A percentile compares a stretch with the other conserved stretches of the same genome.
phyloP scores from a whole-genome alignment of 129 eudicot species.

The Helianthus tuberosus region DNA sequence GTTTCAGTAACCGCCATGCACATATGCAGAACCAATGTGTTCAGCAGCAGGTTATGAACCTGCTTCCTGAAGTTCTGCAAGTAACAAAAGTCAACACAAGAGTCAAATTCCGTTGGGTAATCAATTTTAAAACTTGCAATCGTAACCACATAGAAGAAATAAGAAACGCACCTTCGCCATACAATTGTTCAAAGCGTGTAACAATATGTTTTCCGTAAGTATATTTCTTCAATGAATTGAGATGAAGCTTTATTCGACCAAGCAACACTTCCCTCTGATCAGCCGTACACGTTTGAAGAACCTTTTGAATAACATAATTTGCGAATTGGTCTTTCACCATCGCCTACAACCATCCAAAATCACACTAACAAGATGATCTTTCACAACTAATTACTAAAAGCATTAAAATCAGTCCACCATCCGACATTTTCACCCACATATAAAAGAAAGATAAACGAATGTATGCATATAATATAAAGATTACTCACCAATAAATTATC shows the following conservation, averaged over 20 bases:
- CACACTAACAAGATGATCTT: slow-evolving; percentile 15
- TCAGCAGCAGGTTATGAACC: slow-evolving; percentile 30
- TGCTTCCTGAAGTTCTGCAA: slow-evolving; percentile 40
- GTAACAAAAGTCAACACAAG: slow-evolving; percentile 6
- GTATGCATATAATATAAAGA: neutral
- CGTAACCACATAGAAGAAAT: neutral
- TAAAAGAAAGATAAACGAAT: neutral
- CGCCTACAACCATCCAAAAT: slow-evolving; percentile 39
- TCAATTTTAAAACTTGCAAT: too few species aligned
- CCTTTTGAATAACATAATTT: slow-evolving; percentile 86
- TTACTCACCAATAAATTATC: slow-evolving; percentile 73
- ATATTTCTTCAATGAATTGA: slow-evolving; percentile 79
- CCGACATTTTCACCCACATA: neutral
- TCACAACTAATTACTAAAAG: neutral
- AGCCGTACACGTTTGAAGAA: slow-evolving; percentile 56
- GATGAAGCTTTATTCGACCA: slow-evolving; percentile 63
- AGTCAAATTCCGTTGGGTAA: neutral
- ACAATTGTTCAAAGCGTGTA: slow-evolving; percentile 73
- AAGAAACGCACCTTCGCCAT: slow-evolving; percentile 57
- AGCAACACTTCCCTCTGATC: slow-evolving; percentile 62
- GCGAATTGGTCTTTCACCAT: slow-evolving; percentile 97
- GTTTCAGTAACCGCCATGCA: slow-evolving; percentile 6
- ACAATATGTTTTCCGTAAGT: slow-evolving; percentile 89
- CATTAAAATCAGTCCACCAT: neutral
- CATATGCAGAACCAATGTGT: slow-evolving; percentile 10